Base-by-base conservation (phyloP, 495 filamentous ascomycete species). In the Neurospora sp. region DNA sequence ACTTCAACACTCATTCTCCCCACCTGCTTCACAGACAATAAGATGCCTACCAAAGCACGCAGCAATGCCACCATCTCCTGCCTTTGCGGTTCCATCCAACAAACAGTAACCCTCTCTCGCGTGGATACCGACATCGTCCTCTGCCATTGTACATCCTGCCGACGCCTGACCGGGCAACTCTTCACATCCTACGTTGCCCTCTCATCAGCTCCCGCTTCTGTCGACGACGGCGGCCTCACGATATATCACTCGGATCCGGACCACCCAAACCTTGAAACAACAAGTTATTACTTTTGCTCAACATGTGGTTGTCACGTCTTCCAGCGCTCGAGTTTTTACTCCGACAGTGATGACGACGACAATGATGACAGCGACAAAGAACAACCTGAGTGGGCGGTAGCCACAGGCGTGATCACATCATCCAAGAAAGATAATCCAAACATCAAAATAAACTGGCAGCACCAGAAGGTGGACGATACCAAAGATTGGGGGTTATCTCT, bases 231-330 rank as follows among this genome's bases (percentile, higher is more conserved):
- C 27, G 78, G 78, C 1, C 80, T 91, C 10, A 81, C 75, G 12
- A 75, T 77, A 41, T 92, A 53, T 6, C n/a, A 91, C 74, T 77
- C 80, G 20, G 46, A 22, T 4, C 46, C 10, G 4, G 46, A 22
- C 0, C 20, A 53, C 46, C 46, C 20, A 53, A 22, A 22, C 20
- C 46, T 53, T 12, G 46, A 53, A 27, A 68, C 86, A 12, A 85
- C 79, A 59, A 39, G 70, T 22, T 88, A 89, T 16, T 89, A 88
- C 74, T 92, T 92, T 79, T 94, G 92, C 79, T 75, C 77, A n/a
- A 88, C 80, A 16, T 94, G 92, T 73, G 91, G 91, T 39, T 87
- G 88, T 37, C 89, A 92, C 74, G 82, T 89, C 74, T 89, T 91
- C 70, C 77, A 79, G 3, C 78, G 78, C 14, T 27, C 10, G 39